Percentiles rank a stretch among this genome's conserved stretches.
phyloP scores from a whole-genome alignment of 495 filamentous ascomycete genomes.

The Aspergillus funiculosus region DNA sequence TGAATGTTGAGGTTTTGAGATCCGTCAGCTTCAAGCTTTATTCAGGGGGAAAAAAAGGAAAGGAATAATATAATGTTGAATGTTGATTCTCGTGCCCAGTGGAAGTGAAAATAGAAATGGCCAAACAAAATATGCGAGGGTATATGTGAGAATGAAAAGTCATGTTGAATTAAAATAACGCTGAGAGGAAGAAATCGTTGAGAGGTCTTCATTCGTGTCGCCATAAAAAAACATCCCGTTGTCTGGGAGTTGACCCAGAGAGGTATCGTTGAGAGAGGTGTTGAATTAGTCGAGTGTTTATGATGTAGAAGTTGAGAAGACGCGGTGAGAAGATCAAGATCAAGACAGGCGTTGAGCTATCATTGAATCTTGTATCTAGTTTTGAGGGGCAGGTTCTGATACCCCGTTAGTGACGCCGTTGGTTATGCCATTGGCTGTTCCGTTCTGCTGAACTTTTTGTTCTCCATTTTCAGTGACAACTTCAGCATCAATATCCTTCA shows the following conservation, averaged over 20 bases:
- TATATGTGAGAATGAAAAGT: slow-evolving; percentile 36
- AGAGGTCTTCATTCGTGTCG: slow-evolving; percentile 47
- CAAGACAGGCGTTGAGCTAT: slow-evolving; percentile 2
- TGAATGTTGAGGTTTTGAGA: background rate
- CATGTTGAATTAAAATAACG: slow-evolving; percentile 44
- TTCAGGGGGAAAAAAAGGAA: slow-evolving; percentile 8
- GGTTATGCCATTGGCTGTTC: slow-evolving; percentile 17
- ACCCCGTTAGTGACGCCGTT: slow-evolving; percentile 15
- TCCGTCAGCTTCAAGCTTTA: slow-evolving; percentile 9
- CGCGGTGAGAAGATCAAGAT: slow-evolving; percentile 6
- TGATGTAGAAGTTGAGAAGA: slow-evolving; percentile 17
- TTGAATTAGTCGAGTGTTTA: slow-evolving; percentile 37
- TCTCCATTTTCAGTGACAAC: slow-evolving; percentile 20
- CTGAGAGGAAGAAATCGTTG: slow-evolving; percentile 46
- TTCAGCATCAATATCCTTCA: slow-evolving; percentile 56
- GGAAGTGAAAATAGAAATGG: slow-evolving; percentile 14
- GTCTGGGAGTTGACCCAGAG: slow-evolving; percentile 29
- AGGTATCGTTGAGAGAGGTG: slow-evolving; percentile 42
- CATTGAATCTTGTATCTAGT: slow-evolving; percentile 24
- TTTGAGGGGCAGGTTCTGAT: slow-evolving; percentile 16
- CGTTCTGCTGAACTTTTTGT: slow-evolving; percentile 12
- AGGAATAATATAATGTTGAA: slow-evolving; percentile 34
- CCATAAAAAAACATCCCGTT: slow-evolving; percentile 41
- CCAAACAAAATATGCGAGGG: slow-evolving; percentile 22
- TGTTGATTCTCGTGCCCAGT: slow-evolving; percentile 23